Evolutionary conservation across 2,329 filamentous ascomycete genomes (phyloP), one percentile per base, ranked within the genome.

Genomic region (Aspergillus fumigatus): DNA sequence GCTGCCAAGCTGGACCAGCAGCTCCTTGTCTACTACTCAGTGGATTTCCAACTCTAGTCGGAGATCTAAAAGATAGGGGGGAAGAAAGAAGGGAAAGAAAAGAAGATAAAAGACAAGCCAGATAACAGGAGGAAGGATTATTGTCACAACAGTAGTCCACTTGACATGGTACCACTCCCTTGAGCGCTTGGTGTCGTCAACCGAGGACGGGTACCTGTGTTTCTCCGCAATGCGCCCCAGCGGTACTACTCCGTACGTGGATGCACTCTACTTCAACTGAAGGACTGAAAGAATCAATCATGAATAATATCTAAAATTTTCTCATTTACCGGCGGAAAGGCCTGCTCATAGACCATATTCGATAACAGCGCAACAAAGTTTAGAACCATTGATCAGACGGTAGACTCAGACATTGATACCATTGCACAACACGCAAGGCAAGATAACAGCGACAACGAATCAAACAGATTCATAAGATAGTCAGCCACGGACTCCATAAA

Each of bases 1-100:
- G 40, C 40, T 49, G 32, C 38, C 35, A 52, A 35, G 25, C 45
- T 23, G 32, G 21, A 26, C 43, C 43, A 47, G 43, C 43, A 47
- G 43, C 43, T 47, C 43, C 11, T 52, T 29, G 51, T 25, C 14
- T 50, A 23, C 41, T 45, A 50, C 29, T 32, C 40, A 51, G 23
- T 32, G 52, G 50, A 51, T 14, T 9, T 14, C n/a, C 9, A 49
- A 27, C 38, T 40, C 48, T 47, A 56, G 21, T 41, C 43, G 51
- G 52, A 57, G 45, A 53, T 40, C 55, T 54, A 61, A 58, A 60
- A 43, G 54, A 54, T 53, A 57, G 57, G 43, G 43, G 52, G 51
- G 50, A 58, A 48, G 52, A 52, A 48, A 41, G 52, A 55, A 48
- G 50, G 56, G 50, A 51, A 40, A 43, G 27, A 54, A 26, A 49